Evolutionary conservation across 2,329 filamentous ascomycete genomes (phyloP).

Genomic region (Ophiostoma sp.): DNA sequence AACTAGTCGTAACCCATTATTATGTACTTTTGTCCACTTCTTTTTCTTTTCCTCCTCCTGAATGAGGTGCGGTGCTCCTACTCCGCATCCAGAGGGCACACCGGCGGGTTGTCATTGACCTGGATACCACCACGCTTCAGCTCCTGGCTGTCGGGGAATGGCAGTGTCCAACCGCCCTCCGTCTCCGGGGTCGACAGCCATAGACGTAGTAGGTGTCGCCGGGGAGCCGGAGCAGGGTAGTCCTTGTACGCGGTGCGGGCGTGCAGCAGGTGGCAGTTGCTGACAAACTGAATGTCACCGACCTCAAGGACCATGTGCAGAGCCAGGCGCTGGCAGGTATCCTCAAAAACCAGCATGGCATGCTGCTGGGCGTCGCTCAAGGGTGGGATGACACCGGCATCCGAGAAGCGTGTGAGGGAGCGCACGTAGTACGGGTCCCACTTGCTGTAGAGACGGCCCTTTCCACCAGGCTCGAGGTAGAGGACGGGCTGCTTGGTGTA

Average conservation of each 20-base stretch:
- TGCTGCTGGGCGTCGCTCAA: conserved; percentile 68
- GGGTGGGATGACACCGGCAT: conserved; percentile 69
- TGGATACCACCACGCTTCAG: conserved; percentile 89
- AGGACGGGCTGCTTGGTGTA: conserved; percentile 73
- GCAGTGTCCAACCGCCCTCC: conserved; percentile 83
- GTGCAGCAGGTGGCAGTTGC: conserved; percentile 78
- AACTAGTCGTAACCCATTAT: neutral
- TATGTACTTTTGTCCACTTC: neutral
- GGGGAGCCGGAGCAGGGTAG: conserved; percentile 63
- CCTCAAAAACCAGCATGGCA: conserved; percentile 70
- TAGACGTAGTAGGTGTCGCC: conserved; percentile 77
- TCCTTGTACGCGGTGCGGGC: conserved; percentile 75
- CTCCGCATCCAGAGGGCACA: conserved; percentile 75
- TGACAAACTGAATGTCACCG: conserved; percentile 84
- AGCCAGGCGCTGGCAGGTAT: conserved; percentile 69
- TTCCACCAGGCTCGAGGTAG: conserved; percentile 69
- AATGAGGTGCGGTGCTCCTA: conserved; percentile 45
- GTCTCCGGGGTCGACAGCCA: conserved; percentile 81
- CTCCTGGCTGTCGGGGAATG: conserved; percentile 77
- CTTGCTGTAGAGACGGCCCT: conserved; percentile 74
- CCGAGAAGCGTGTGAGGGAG: conserved; percentile 72
- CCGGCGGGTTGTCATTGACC: conserved; percentile 75
- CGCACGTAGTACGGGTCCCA: conserved; percentile 89
- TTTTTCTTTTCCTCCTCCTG: neutral
- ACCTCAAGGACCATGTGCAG: conserved; percentile 86